Evolutionary conservation across 768 basidiomycete genomes (phyloP).

Genomic region (Boletus subparvulus): DNA sequence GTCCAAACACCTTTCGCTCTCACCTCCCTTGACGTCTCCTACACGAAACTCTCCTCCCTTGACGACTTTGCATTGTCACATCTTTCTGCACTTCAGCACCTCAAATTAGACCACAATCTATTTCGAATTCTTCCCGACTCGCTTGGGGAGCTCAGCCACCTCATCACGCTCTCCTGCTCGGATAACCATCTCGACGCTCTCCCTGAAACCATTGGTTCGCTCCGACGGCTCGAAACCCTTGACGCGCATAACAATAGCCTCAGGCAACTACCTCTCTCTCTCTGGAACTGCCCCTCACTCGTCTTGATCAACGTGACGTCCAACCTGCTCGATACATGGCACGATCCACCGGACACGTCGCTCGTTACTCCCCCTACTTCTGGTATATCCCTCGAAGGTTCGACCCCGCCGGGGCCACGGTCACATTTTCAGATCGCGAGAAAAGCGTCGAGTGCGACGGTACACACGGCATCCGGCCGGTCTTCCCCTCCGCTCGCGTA

Average conservation of each 20-base stretch:
- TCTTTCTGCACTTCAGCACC: constrained; percentile 64
- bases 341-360: constrained; percentile 51
- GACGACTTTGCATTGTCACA: constrained; percentile 73
- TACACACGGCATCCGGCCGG: constrained; percentile 31
- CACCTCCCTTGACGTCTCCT: constrained; percentile 79
- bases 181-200: constrained; percentile 83
- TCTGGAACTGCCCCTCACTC: constrained; percentile 85
- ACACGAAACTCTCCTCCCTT: constrained; percentile 83
- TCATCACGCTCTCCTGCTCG: constrained; percentile 80
- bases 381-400: constrained; percentile 24
- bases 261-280: constrained; percentile 62
- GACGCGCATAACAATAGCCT: constrained; percentile 93
- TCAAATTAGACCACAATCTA: constrained; percentile 84
- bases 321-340: constrained; percentile 76
- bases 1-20: constrained; percentile 53
- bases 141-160: constrained; percentile 67
- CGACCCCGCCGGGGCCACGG: constrained; percentile 10
- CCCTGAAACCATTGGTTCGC: constrained; percentile 70
- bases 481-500: constrained; percentile 59
- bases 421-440: constrained; percentile 25
- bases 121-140: constrained; percentile 84
- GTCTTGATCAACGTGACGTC: constrained; percentile 80
- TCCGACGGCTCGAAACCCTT: constrained; percentile 71
- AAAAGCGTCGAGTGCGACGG: constrained; percentile 36
- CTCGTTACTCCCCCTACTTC: constrained; percentile 27